Evolutionary conservation across 164 flowering plant genomes (phyloP).

Genomic region (Stephania yunnanensis): DNA sequence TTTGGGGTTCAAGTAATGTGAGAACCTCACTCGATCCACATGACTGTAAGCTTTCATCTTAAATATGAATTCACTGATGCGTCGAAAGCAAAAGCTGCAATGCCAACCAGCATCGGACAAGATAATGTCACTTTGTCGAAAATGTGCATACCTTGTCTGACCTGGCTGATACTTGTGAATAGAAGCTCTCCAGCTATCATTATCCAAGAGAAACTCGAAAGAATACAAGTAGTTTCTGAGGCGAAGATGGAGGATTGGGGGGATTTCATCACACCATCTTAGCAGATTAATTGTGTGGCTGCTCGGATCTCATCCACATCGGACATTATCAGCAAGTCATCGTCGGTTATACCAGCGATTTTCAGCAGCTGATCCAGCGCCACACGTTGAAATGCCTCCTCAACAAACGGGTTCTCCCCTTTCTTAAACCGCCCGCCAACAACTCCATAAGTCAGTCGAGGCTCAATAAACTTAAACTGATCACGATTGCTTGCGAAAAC

Average conservation of each 20-base stretch:
- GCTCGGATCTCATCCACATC: constrained; percentile 92
- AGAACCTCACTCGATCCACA: constrained; percentile 66
- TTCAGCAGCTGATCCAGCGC: constrained; percentile 77
- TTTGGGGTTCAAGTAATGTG: constrained; percentile 57
- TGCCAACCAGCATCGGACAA: constrained; percentile 94
- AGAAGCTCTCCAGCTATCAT: constrained; percentile 87
- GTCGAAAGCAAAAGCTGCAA: constrained; percentile 92
- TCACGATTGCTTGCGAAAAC: constrained; percentile 46
- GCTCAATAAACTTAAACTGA: constrained; percentile 54
- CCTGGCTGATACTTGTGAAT: constrained; percentile 62
- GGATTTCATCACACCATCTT: constrained; percentile 91
- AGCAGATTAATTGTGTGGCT: constrained; percentile 75
- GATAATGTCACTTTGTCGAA: constrained; percentile 58
- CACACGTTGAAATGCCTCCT: constrained; percentile 85
- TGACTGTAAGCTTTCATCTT: constrained; percentile 98
- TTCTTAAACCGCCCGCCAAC: constrained; percentile 71
- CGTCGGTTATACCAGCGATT: constrained; percentile 80
- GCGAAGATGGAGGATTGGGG: constrained; percentile 68
- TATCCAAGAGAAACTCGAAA: constrained; percentile 59
- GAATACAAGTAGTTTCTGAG: constrained; percentile 77
- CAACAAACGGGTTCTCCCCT: constrained; percentile 87
- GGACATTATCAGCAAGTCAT: constrained; percentile 87
- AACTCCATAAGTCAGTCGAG: constrained; percentile 66
- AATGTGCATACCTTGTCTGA: constrained; percentile 81
- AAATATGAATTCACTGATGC: constrained; percentile 69